Base-by-base conservation (phyloP, 306 rosid species). In the Mimosa pudica region DNA sequence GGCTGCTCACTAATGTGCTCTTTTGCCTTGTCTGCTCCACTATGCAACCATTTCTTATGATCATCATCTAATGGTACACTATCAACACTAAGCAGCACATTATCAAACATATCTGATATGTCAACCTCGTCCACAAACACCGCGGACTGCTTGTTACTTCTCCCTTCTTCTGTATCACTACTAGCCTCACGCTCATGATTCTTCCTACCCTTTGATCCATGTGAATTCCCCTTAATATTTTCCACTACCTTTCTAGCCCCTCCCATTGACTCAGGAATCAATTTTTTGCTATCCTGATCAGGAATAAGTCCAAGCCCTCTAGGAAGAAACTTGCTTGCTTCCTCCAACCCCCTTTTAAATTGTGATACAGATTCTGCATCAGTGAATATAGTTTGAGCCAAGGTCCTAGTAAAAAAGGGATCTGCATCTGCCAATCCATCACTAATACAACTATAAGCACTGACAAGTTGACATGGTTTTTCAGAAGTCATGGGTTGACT, bases 321-420 rank as follows among this genome's bases (percentile, higher is more conserved):
- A 3, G 98, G 98, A 72, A 93, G 98, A 84, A 93, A 93, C 85
- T 86, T 91, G 44, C 87, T 89, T 61, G 94, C 98, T 83, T 93
- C 97, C 84, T 93, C 97, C 45, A 91, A 54, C 46, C 98, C 98
- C 82, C 84, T 89, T 44, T 65, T 85, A 75, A 91, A 93, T 71
- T 87, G 97, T 45, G 85, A 86, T 20, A 89, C 82, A 30, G 94
- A 93, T 66, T 88, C 88, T 32, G 76, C 86, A 70, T 87, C 85
- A 48, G 86, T 79, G 75, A 86, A 93, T 51, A 88, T 84, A 77
- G 85, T 89, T 24, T 83, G 91, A 49, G 93, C 88, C 84, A 90
- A 36, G 41, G 87, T 57, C 74, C 86, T 82, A 51, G 84, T 69
- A 16, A 85, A 79, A 52, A 88, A 80, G 72, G 87, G 70, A 74